Percentiles rank a stretch among this genome's conserved stretches.
Conservation (phyloP, 164 flowering plant genomes). For the Liquidambar formosana region DNA sequence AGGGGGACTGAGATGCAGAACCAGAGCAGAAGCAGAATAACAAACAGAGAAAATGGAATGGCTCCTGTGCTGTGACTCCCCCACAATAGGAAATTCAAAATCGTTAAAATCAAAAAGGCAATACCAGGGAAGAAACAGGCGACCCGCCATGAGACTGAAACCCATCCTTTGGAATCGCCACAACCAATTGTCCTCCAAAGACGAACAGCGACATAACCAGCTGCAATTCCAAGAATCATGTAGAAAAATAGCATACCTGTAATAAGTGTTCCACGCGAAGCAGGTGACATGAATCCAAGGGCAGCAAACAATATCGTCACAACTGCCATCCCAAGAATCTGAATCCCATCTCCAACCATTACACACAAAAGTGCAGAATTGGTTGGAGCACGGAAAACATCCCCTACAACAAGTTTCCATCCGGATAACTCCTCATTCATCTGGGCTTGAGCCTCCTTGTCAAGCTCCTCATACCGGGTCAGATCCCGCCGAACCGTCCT, state of each 20-base stretch:
- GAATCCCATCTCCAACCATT: constrained; percentile 85
- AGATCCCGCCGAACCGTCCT: constrained; percentile 80
- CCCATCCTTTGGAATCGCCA: constrained; percentile 69
- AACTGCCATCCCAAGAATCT: constrained; percentile 83
- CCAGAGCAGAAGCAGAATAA: constrained; percentile 72
- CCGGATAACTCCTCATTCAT: constrained; percentile 92
- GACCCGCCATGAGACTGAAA: constrained; percentile 64
- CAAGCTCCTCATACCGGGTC: constrained; percentile 82
- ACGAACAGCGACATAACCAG: constrained; percentile 83
- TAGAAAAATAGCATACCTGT: constrained; percentile 83
- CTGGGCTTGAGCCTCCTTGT: constrained; percentile 91
- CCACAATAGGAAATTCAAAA: constrained; percentile 74
- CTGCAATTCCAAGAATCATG: constrained; percentile 71
- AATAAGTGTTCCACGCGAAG: constrained; percentile 77
- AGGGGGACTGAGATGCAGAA: constrained; percentile 87
- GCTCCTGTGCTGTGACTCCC: constrained; percentile 89
- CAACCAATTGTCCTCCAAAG: constrained; percentile 72
- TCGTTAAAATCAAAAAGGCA: constrained; percentile 62
- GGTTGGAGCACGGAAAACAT: constrained; percentile 79
- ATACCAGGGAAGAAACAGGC: constrained; percentile 90
- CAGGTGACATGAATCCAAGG: constrained; percentile 90
- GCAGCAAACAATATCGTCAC: constrained; percentile 86
- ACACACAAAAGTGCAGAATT: constrained; percentile 61
- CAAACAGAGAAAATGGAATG: constrained; percentile 68
- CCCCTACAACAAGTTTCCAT: constrained; percentile 90